phyloP scores from a whole-genome alignment of 73 alveolate species.

The Uronychia setigera region DNA sequence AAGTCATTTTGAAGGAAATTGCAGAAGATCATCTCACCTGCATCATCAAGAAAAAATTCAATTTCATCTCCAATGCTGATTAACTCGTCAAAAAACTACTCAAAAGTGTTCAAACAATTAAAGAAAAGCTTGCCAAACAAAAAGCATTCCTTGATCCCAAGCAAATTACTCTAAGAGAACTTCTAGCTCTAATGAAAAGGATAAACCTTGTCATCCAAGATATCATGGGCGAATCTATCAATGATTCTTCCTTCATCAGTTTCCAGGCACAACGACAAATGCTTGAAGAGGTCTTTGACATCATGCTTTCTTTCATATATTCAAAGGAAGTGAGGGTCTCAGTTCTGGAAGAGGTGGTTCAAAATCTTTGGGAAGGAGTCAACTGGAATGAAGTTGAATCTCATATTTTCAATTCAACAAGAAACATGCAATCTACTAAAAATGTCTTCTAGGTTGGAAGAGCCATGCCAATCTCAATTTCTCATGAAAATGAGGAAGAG shows the following conservation, averaged over 20 bases:
- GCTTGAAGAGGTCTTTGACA: constrained; percentile 49
- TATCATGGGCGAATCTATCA: background rate
- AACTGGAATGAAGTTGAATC: background rate
- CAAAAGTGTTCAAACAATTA: background rate
- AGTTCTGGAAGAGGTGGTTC: constrained; percentile 7
- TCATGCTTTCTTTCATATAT: constrained; percentile 45
- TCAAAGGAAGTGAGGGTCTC: constrained; percentile 19
- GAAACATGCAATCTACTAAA: background rate
- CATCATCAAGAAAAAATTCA: constrained; percentile 14
- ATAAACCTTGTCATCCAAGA: background rate
- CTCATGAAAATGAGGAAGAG: background rate
- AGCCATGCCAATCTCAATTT: background rate
- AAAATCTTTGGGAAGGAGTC: constrained; percentile 7
- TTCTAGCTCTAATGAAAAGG: background rate
- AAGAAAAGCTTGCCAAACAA: background rate
- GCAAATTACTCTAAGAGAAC: background rate
- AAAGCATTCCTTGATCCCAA: constrained; percentile 21
- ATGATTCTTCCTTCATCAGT: constrained; percentile 7
- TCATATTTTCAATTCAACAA: background rate
- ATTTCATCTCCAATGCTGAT: background rate
- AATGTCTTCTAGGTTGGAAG: background rate
- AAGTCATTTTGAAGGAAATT: constrained; percentile 17
- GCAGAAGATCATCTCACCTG: constrained; percentile 23
- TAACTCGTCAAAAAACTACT: background rate
- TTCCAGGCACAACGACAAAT: constrained; percentile 8